Percentiles rank a stretch among this genome's conserved stretches.
These are phyloP conservation scores for Raphidocelis subcapitata DNA, from an alignment of 139 green algal genomes.

Conservation along the genomic window DNA sequence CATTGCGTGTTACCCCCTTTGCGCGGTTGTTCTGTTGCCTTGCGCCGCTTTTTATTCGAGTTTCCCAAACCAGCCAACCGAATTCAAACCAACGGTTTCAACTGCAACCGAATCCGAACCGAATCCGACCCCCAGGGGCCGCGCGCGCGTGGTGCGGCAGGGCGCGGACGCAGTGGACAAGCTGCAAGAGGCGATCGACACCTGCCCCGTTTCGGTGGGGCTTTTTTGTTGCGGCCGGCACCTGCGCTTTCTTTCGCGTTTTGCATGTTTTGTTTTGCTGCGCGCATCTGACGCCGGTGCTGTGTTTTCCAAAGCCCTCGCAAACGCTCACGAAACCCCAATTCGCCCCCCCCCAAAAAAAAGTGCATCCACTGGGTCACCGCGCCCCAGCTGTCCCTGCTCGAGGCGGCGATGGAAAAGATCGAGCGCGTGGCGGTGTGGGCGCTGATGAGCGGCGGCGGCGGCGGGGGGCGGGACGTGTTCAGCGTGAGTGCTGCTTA, in stretches of 20 bases:
- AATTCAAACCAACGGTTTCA: neutral
- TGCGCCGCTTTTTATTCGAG: neutral
- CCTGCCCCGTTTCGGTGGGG: conserved; percentile 38
- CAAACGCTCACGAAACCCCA: neutral
- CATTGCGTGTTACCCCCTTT: too few species aligned
- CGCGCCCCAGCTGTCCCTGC: conserved; percentile 47
- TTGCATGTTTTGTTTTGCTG: conserved; percentile 14
- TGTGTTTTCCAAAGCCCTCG: too few species aligned
- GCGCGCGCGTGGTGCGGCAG: conserved; percentile 51
- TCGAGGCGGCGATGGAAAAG: conserved; percentile 48
- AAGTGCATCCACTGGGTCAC: conserved; percentile 51
- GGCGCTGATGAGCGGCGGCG: conserved; percentile 44
- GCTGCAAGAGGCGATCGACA: conserved; percentile 57
- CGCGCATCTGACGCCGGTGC: neutral
- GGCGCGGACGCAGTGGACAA: conserved; percentile 33
- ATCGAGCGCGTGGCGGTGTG: conserved; percentile 55
- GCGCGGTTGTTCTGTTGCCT: neutral
- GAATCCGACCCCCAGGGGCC: conserved; percentile 13
- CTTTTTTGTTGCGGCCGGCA: too few species aligned
- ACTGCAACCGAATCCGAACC: neutral
- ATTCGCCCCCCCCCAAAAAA: too few species aligned
- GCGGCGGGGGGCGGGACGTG: conserved; percentile 37
- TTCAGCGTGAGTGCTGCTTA: conserved; percentile 37
- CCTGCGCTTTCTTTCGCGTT: too few species aligned
- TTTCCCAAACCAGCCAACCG: neutral